Base-by-base conservation (phyloP, 75 land plant species). In the Selaginella moellendorffii region DNA sequence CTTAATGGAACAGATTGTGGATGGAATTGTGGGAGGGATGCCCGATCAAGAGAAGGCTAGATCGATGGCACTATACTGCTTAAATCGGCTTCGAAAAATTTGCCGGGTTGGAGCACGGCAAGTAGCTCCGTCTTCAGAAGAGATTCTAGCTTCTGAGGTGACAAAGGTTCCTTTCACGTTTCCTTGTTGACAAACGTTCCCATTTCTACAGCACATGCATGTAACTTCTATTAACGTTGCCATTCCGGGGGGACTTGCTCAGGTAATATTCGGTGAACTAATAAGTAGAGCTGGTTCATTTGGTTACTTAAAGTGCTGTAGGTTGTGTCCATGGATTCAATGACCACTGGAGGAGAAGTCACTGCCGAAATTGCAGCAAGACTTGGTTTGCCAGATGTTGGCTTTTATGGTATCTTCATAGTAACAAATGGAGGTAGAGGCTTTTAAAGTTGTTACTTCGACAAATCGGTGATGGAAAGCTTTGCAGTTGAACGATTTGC, bases 321-420 rank as follows among this genome's bases (percentile, higher is more conserved):
- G 71, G 67, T 42, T 30, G 27, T 69, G 30, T 17, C 17, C 20
- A 18, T 69, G 29, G 64, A 69, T 31, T 54, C 71, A 36, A 69
- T 61, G 63, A 61, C 51, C 1, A 69, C 71, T 29, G 63, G 62
- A 19, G 64, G 53, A 31, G 77, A 74, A 29, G 73, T 74, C 19
- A 59, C 68, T 1, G 27, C 17, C 42, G 61, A 65, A 21, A 21
- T 74, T 54, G 72, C 63, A 54, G 20, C 29, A 29, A 28, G 28
- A 53, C 30, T 64, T 26, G 73, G 68, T 21, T 71, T 74, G 30
- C 54, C 68, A 22, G 77, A 74, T 26, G 54, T 71, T 12, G 23
- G 61, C 29, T 65, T 61, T 21, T 74, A 74, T 69, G 77, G 77
- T 23, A 64, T 69, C 21, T 74, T 74, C 51, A 58, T 63, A 24